phyloP scores from a whole-genome alignment of 2,329 filamentous ascomycete genomes.

The Trichophyton mentagrophytes region DNA sequence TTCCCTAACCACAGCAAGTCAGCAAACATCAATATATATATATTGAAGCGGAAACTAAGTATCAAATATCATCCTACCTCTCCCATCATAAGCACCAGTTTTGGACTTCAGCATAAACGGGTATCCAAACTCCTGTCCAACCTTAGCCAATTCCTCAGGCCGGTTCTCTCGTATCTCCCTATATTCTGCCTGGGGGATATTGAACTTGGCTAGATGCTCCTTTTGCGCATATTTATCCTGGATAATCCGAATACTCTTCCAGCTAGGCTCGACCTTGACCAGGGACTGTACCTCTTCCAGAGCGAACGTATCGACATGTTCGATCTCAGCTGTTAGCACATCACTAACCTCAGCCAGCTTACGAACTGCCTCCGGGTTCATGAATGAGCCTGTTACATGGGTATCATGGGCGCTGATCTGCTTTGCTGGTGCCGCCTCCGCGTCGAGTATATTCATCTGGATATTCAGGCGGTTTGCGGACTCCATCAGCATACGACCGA shows the following conservation, averaged over 20 bases:
- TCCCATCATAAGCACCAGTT: constrained; percentile 85
- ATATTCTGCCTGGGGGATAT: constrained; percentile 61
- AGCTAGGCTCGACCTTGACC: constrained; percentile 63
- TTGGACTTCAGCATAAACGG: constrained; percentile 88
- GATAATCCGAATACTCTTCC: constrained; percentile 74
- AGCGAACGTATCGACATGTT: constrained; percentile 84
- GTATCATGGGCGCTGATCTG: constrained; percentile 63
- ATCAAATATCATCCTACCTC: constrained; percentile 42
- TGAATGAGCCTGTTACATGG: constrained; percentile 80
- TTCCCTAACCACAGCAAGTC: constrained; percentile 40
- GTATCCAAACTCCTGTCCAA: constrained; percentile 56
- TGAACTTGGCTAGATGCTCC: constrained; percentile 55
- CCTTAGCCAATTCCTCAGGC: constrained; percentile 48
- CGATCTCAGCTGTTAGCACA: constrained; percentile 84
- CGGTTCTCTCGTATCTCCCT: constrained; percentile 50
- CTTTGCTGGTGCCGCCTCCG: constrained; percentile 64
- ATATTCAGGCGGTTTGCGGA: constrained; percentile 69
- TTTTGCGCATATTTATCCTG: constrained; percentile 94
- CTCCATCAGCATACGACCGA: constrained; percentile 89
- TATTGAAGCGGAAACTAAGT: background rate
- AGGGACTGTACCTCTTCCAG: constrained; percentile 63
- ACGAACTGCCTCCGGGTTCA: constrained; percentile 63
- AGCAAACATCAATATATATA: constrained; percentile 3
- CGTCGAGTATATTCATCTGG: constrained; percentile 66
- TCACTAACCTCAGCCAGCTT: constrained; percentile 65